Evolutionary conservation across 495 filamentous ascomycete genomes (phyloP), one percentile per base, ranked within the genome.

Genomic region (Rostrohypoxylon terebratum): DNA sequence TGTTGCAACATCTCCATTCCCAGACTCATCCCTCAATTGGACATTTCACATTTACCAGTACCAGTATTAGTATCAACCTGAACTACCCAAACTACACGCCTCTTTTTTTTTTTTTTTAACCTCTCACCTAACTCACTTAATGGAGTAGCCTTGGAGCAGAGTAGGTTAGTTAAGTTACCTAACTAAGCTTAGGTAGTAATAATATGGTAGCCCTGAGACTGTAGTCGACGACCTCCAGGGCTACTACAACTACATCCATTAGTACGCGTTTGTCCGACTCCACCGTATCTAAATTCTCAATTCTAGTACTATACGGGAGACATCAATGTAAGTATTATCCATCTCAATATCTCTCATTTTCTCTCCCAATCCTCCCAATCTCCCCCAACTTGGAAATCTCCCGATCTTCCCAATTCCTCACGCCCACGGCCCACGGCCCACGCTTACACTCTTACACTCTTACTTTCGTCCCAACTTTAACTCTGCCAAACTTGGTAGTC

Each of bases 1-100:
- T 45, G 42, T 60, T 69, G 63, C 67, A 63, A 69, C 53, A 69
- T 63, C 67, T 59, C 67, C 53, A 69, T 63, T 59, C 67, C 67
- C 67, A 69, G 67, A 63, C 42, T 69, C 20, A 63, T 63, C 44
- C 44, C 51, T 59, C 40, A 69, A 59, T 69, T 69, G 67, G 67
- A 20, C 66, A 63, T 34, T 34, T 44, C 31, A 63, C 31, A 16
- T 53, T 18, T 59, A 59, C 36, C 57, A 36, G 25, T 28, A 28
- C 6, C 28, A 28, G 28, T 28, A 28, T 28, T 5, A 28, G 28
- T 5, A 28, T 3, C 28, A 28, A 28, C 28, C 28, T 28, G 6
- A 28, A 28, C n/a, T 28, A 33, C 40, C 58, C 47, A 62, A 6
- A 57, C 58, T 25, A 47, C 58, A 57, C 31, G 18, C 10, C 25